Evolutionary conservation across 179 eudicot species (phyloP), one percentile per base, ranked within the genome.

Genomic region (Nepenthes alata): DNA sequence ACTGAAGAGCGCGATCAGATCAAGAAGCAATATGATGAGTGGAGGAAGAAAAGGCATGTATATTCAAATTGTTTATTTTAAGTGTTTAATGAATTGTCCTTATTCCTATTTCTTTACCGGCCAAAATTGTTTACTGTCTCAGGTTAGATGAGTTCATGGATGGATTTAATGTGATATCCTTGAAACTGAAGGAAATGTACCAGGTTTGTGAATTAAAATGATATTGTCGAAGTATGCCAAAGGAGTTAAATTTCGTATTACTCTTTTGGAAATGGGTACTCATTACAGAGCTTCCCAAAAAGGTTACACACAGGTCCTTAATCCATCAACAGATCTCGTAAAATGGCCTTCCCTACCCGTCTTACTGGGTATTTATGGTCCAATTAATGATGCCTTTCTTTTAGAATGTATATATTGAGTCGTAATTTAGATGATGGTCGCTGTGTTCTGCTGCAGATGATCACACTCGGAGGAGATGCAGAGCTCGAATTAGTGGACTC

Each of bases 61-160:
- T 49, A 14, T 15, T 54, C 5, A 10, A 15, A 56, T 14, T 14
- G 35, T 57, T 2, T 34, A 11, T 37, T 56, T 12, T 14, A 9
- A 10, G 2, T 25, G 5, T 10, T 6, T 35, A 39, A 47, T 25
- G 11, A 3, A 41, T 63, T 34, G 12, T 44, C 53, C 66, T 25
- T 55, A 16, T 54, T 47, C 35, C 53, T 45, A 49, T 2, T 61
- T 57, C 25, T 25, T 25, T 25, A 25, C 25, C 25, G 58, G 11
- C 52, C 47, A 15, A 7, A 50, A 37, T 34, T 0, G 41, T 16
- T 49, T 47, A 36, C 9, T 37, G 41, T 62, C 81, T 63, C 89
- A 94, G 99, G 85, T 76, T 94, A 68, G 99, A 90, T 58, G 99
- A 90, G 72, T 94, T 94, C 77, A 94, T 94, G 99, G 96, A 81